Evolutionary conservation across 768 basidiomycete species (phyloP), one percentile per base, ranked within the genome.

Genomic region (Naganishia kalamii): DNA sequence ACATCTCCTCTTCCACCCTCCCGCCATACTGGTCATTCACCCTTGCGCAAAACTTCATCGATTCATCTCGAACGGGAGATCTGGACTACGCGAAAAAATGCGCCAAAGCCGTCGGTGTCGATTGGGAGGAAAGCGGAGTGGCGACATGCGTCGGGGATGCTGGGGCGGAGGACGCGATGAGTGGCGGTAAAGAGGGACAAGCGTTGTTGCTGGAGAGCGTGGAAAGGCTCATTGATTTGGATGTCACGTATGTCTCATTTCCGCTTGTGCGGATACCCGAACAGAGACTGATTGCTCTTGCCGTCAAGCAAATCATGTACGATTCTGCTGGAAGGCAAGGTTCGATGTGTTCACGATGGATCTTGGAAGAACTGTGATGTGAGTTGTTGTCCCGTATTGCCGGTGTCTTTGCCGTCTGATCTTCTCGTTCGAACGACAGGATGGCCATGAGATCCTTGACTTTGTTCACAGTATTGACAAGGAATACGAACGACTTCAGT

Each of bases 291-390:
- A 57, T 64, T 43, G 50, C 63, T 60, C 40, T 35, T 50, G 41
- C 13, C n/a, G 30, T 41, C 62, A 71, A 88, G 86, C 62, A 92
- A 87, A 79, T 92, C 90, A 74, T 96, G 92, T 80, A 92, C 92
- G 7, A 81, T 97, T 48, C 71, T 90, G 41, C 88, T 97, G 71
- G 87, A 84, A 70, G 76, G 69, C 40, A 37, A 72, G 70, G 7
- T 76, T 69, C 44, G 72, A 72, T 68, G 76, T 73, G 68, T 68
- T n/a, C 67, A 68, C 48, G 67, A 68, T 33, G 67, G 81, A 8
- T 83, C 79, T 52, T 92, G 90, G 90, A 85, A 87, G 72, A 78
- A 86, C 49, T 93, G 89, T 75, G 85, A 88, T 78, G 88, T 89
- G 71, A 74, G 83, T 73, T 7, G 15, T 37, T 17, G 33, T 33